Evolutionary conservation across 148 eudicot species (phyloP), one percentile per base, ranked within the genome.

Genomic region (Chenopodium berlandieri): DNA sequence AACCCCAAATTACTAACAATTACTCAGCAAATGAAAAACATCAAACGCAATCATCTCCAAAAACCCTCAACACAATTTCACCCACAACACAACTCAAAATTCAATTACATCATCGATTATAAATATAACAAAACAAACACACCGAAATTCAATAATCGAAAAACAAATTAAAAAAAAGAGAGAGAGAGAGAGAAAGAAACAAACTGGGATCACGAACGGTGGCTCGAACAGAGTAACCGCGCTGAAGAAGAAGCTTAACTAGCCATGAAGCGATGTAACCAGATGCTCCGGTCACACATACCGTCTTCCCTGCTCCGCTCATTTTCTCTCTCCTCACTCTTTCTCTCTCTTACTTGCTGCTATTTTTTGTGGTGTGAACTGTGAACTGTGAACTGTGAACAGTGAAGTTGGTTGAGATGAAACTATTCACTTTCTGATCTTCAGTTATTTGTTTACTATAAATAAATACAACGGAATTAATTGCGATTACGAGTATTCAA

Each of bases 231-330:
- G 86, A 64, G 83, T 85, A 88, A 50, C 88, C 89, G 11, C 86
- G 87, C 2, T 68, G 66, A 17, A 88, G 88, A 56, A 88, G 84
- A 22, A 81, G 76, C 71, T 85, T 88, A 11, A 88, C 90, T 1
- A 88, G 12, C 90, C 88, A 88, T 47, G 90, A 86, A 25, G 88
- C 88, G 23, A 86, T 85, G 82, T 73, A 87, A 32, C 87, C 89
- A 0, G 84, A 83, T 2, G 86, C 86, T 1, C 90, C 88, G 0
- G 88, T 88, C 1, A 85, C 90, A 34, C 90, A 85, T 7, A 85
- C 88, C 14, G 68, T 56, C 82, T 83, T 83, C 67, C 77, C 84
- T 31, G 31, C 52, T 73, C 62, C 54, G 3, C 27, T 70, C 71
- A 76, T 77, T 46, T 75, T 73, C 17, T 79, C 47, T 63, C 23